Evolutionary conservation across 352 stramenopile species (phyloP), one percentile per base, ranked within the genome.

Genomic region (Pythium folliculosum): DNA sequence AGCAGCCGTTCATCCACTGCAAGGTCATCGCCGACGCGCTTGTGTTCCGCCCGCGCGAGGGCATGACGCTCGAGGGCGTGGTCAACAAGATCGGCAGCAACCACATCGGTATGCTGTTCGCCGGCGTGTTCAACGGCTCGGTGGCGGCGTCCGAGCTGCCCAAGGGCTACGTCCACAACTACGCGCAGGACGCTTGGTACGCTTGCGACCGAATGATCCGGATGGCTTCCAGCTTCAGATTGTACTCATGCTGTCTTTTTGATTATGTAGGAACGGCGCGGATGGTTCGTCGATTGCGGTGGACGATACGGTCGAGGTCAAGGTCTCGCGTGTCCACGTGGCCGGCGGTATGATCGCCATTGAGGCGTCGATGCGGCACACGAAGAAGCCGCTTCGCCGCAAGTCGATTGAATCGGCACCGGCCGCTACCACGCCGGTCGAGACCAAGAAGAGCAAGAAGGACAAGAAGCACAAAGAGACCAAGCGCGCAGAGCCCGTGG

Each of bases 41-140:
- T 14, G 79, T 95, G 37, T 95, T 95, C 69, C 80, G 78, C 12
- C 86, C 86, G 2, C 71, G 66, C 47, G 71, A 85, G 25, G 84
- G 86, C 38, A 93, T 93, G 86, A 60, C 52, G 38, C 73, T 95
- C 27, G 67, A 77, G 32, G 86, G 76, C 17, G 59, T 80, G 5
- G 79, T 95, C 58, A 93, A 92, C 72, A 95, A 95, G 77, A 91
- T 95, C 59, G 86, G 86, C 45, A 92, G 82, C 70, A 95, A 91
- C 74, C 86, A 95, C 71, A 77, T 95, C 48, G 86, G 86, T 65
- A 86, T 95, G 78, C 78, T 95, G 51, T 86, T 93, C 43, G 82
- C 80, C 16, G 86, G 84, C 48, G 83, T 93, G 13, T 95, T 95
- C 65, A 95, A 93, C 63, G 86, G 84, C 17, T 95, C 86, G 14